Base-by-base conservation (phyloP, 78 protist genomes). In the Dictyostelium intermedium region DNA sequence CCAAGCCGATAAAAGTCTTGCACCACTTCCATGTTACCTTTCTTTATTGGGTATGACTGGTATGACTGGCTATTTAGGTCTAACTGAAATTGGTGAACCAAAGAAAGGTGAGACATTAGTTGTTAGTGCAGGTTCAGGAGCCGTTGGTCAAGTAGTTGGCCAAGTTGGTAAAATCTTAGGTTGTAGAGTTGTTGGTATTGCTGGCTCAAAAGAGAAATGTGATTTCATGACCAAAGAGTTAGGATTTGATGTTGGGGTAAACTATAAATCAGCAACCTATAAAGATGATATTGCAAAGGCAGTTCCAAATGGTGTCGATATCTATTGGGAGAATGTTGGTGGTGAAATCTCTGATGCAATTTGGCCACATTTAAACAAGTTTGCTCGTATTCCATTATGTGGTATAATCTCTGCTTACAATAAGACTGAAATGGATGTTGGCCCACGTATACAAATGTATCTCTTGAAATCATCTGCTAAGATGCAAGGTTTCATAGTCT, bases 281-380 rank as follows among this genome's bases (percentile, higher is more conserved):
- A 76, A 84, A 23, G 56, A 78, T 10, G 56, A 83, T 30, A 14
- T 92, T n/a, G 47, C 30, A 14, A 82, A 60, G 27, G 87, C 72
- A 9, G 18, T 34, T 47, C 83, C 56, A 14, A 32, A 50, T 9
- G 95, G 96, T 25, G 70, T 96, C 11, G 97, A 95, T 53, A 53
- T 92, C 30, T 96, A 93, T 76, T 96, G 87, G 50, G 97, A 96
- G 39, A 96, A 96, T 81, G 97, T 96, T 56, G 97, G 97, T 77
- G 97, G 97, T n/a, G 85, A 93, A 35, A 63, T 69, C 3, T 74
- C 72, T 23, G 95, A 96, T 35, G 91, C 95, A 4, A 83, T 86
- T 10, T 53, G 81, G 20, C 81, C 50, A n/a, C 18, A 37, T 5
- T 37, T 93, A 27, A 82, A 80, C 9, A 34, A 72, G 32, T 27